These are phyloP conservation scores for Afroboletus lepidellus DNA, from an alignment of 1,284 basidiomycete species.

Conservation along the genomic window DNA sequence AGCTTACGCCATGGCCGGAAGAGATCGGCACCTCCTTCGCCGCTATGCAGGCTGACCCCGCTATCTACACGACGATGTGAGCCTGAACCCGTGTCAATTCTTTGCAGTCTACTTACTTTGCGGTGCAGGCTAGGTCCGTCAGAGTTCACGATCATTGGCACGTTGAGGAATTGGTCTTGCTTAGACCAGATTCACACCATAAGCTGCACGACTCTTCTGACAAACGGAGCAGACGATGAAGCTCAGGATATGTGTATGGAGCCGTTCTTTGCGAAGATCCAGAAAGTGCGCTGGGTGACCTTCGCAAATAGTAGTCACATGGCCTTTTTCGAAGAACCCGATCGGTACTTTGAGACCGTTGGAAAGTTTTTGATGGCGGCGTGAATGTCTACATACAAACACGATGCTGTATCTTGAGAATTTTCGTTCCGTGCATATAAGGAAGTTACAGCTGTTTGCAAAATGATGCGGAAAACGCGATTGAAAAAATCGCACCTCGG, in stretches of 20 bases:
- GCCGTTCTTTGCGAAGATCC: slow-evolving; percentile 35
- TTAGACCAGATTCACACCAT: slow-evolving; percentile 36
- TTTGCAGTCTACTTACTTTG: not conserved
- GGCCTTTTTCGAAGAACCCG: slow-evolving; percentile 19
- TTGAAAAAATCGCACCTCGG: too few species aligned
- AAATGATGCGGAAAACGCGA: too few species aligned
- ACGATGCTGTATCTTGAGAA: not conserved
- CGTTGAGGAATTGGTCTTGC: slow-evolving; percentile 35
- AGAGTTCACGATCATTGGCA: slow-evolving; percentile 32
- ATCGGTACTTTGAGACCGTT: slow-evolving; percentile 17
- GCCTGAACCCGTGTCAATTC: not conserved
- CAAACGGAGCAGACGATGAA: slow-evolving; percentile 33
- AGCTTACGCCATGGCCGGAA: slow-evolving; percentile 19
- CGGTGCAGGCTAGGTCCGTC: slow-evolving; percentile 26
- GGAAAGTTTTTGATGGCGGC: slow-evolving; percentile 13
- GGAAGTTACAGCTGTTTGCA: too few species aligned
- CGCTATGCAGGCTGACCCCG: slow-evolving; percentile 13
- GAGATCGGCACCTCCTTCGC: slow-evolving; percentile 15
- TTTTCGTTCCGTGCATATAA: not conserved
- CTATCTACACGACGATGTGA: slow-evolving; percentile 19
- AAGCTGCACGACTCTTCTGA: slow-evolving; percentile 32
- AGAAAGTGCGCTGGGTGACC: slow-evolving; percentile 34
- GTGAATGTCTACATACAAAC: not conserved
- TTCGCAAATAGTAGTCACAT: slow-evolving; percentile 35
- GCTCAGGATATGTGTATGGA: slow-evolving; percentile 29